Base-by-base conservation (phyloP, 2,329 filamentous ascomycete species). In the Lachnellula suecica region DNA sequence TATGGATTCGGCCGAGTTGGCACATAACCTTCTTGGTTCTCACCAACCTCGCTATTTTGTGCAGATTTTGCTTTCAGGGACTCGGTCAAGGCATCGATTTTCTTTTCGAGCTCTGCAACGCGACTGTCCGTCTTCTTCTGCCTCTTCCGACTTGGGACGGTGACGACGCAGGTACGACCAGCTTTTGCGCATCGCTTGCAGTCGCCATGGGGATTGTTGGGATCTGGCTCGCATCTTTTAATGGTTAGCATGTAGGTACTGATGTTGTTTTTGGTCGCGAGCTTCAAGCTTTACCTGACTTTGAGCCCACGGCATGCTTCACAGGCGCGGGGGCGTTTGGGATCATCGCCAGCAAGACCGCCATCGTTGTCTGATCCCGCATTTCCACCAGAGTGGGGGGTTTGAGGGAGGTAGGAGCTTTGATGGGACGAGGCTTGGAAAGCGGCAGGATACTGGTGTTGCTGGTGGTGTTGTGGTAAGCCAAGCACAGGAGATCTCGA, bases 101-200 rank as follows among this genome's bases (percentile, higher is more conserved):
- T 72, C 56, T 69, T 68, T 63, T 75, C 73, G 44, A 75, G 60
- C 55, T 75, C 72, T 34, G 72, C 70, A 4, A 75, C 72, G 23
- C 73, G 59, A 34, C 71, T 73, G 46, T 75, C 73, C 7, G 73
- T 73, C 54, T 73, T 69, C 60, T 74, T 74, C 45, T 73, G 68
- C 52, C 72, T 68, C 59, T 73, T 74, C 19, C 72, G 68, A 64
- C 68, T 72, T 17, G 72, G 63, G 4, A 65, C 65, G 35, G 70
- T 72, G 48, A 72, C 68, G 20, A 73, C 59, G 45, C 73, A 75
- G 45, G 65, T 61, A 10, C 71, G 63, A 34, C 69, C 68, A 5
- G 70, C 65, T 54, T 72, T 70, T 13, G 64, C 63, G 52, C 73
- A 75, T 65, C 73, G 61, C 45, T 70, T 68, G 55, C 73, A 75